Conservation (phyloP, 2,329 filamentous ascomycete genomes). For the Fusarium nelsonii region DNA sequence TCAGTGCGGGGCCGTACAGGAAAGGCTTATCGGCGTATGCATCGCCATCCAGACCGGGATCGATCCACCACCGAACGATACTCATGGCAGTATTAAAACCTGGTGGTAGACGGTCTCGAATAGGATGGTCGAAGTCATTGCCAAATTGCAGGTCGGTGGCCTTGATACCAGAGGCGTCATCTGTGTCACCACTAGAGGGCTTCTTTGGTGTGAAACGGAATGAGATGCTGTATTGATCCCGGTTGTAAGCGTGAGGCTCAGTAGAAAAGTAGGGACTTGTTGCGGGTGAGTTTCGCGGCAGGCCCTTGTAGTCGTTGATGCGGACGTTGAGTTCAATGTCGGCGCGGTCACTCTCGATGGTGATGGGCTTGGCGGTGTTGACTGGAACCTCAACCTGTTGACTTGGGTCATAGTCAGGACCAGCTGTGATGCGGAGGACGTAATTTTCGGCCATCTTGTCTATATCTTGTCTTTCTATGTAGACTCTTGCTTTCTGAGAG, state of each 20-base stretch:
- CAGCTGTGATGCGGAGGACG: slow-evolving; percentile 84
- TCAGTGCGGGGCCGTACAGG: slow-evolving; percentile 84
- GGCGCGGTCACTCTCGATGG: slow-evolving; percentile 73
- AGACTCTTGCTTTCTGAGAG: background rate
- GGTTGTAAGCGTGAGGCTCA: slow-evolving; percentile 72
- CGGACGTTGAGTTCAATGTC: slow-evolving; percentile 79
- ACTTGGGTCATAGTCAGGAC: slow-evolving; percentile 77
- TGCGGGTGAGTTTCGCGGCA: slow-evolving; percentile 76
- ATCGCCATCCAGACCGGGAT: slow-evolving; percentile 91
- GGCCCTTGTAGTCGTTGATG: slow-evolving; percentile 75
- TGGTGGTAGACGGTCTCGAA: slow-evolving; percentile 85
- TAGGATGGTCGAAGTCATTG: slow-evolving; percentile 94
- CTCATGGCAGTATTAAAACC: slow-evolving; percentile 88
- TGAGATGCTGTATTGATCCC: slow-evolving; percentile 87
- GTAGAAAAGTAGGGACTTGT: slow-evolving; percentile 83
- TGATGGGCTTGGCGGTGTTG: slow-evolving; percentile 74
- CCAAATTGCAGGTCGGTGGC: slow-evolving; percentile 87
- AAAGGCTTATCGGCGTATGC: slow-evolving; percentile 88
- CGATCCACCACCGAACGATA: slow-evolving; percentile 90
- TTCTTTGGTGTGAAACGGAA: slow-evolving; percentile 81
- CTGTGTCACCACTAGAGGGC: slow-evolving; percentile 31
- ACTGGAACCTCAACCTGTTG: slow-evolving; percentile 81
- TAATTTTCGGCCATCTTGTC: slow-evolving; percentile 75
- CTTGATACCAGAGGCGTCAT: slow-evolving; percentile 62
- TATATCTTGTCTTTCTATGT: background rate